Conservation (phyloP, 345 rosid species). For the Rhodamnia argentea region DNA sequence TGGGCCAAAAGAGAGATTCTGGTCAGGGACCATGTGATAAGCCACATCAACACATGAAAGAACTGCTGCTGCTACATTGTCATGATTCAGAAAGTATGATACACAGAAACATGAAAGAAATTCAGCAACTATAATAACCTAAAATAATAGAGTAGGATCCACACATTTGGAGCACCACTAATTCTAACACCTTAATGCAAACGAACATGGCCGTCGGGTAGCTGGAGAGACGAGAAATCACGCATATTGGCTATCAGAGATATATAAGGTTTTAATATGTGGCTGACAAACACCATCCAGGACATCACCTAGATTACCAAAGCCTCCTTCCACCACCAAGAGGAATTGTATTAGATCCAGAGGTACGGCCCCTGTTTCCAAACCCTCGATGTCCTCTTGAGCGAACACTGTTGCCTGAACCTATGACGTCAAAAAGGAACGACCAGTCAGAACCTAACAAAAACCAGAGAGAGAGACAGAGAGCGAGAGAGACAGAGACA, state of each 20-base stretch:
- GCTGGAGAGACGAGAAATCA: neutral
- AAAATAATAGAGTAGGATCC: neutral
- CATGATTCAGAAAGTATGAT: neutral
- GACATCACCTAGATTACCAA: constrained; percentile 25
- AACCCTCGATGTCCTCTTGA: constrained; percentile 74
- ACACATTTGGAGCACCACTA: neutral
- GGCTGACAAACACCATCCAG: neutral
- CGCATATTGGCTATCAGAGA: neutral
- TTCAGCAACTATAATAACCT: neutral
- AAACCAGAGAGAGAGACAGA: neutral
- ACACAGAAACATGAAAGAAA: neutral
- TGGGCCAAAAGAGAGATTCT: neutral
- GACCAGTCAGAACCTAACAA: neutral
- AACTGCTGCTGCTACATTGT: neutral
- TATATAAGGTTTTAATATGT: neutral
- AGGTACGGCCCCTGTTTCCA: constrained; percentile 45
- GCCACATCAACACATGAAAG: neutral
- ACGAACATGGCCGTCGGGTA: neutral
- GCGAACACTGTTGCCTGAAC: constrained; percentile 60
- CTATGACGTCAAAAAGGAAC: constrained; percentile 6
- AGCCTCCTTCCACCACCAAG: constrained; percentile 57
- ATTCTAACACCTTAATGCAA: neutral
- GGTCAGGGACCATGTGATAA: neutral
- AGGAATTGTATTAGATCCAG: constrained; percentile 71
- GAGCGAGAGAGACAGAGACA: neutral